Percentiles rank a stretch among this genome's conserved stretches.
These are phyloP conservation scores for Glebionis coronaria DNA, from an alignment of 129 eudicot genomes.

Conservation along the genomic window DNA sequence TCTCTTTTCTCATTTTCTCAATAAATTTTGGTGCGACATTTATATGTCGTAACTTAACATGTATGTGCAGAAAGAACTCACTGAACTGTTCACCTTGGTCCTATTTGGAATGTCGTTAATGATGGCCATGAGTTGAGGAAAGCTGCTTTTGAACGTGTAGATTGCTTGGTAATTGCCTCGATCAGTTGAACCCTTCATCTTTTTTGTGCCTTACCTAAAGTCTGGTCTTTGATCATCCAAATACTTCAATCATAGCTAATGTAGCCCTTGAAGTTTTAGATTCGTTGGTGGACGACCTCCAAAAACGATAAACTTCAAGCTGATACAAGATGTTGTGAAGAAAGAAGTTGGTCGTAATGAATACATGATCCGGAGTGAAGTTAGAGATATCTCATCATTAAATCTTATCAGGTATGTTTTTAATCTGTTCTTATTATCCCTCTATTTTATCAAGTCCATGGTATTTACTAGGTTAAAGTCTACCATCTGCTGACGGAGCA, in stretches of 20 bases:
- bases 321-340: slow-evolving; percentile 95
- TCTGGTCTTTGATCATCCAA: slow-evolving; percentile 54
- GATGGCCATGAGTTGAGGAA: too few species aligned
- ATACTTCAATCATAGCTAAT: neutral
- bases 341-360: slow-evolving; percentile 99
- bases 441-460: too few species aligned
- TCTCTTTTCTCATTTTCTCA: too few species aligned
- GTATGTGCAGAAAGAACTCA: too few species aligned
- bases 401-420: slow-evolving; percentile 63
- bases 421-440: neutral
- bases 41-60: too few species aligned
- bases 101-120: too few species aligned
- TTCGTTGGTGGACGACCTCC: slow-evolving; percentile 97
- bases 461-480: too few species aligned
- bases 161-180: slow-evolving; percentile 89
- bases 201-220: slow-evolving; percentile 79
- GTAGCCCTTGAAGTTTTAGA: slow-evolving; percentile 59
- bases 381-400: slow-evolving; percentile 82
- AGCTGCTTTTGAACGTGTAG: too few species aligned
- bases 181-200: slow-evolving; percentile 94
- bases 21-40: too few species aligned
- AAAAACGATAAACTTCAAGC: slow-evolving; percentile 80
- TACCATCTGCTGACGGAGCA: too few species aligned
- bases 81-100: too few species aligned
- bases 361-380: slow-evolving; percentile 94